Evolutionary conservation across 345 rosid genomes (phyloP).

Genomic region (Draba incana): DNA sequence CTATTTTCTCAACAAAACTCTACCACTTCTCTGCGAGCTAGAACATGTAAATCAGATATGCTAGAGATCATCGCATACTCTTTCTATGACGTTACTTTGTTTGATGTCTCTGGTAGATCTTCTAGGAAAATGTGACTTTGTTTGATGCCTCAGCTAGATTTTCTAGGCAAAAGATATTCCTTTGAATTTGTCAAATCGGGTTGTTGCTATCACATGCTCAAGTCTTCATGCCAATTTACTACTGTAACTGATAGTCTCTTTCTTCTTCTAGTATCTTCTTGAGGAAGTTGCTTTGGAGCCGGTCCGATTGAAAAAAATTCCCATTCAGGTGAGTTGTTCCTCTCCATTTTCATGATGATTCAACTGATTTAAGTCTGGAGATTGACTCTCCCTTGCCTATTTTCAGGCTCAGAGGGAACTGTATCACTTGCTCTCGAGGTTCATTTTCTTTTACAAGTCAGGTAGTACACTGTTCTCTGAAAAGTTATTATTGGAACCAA

Average conservation of each 20-base stretch:
- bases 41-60: neutral
- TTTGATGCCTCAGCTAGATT: conserved; percentile 17
- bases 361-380: conserved; percentile 7
- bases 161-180: neutral
- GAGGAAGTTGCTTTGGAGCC: conserved; percentile 84
- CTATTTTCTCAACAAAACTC: neutral
- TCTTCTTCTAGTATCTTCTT: conserved; percentile 72
- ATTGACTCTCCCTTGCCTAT: conserved; percentile 1
- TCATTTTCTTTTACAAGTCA: conserved; percentile 86
- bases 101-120: conserved; percentile 13
- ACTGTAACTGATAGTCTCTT: conserved; percentile 20
- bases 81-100: neutral
- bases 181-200: neutral
- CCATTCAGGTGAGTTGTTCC: conserved; percentile 63
- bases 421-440: conserved; percentile 80
- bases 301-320: conserved; percentile 64
- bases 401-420: conserved; percentile 89
- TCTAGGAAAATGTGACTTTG: neutral
- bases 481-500: conserved; percentile 8
- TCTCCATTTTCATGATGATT: conserved; percentile 9
- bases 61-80: conserved; percentile 8
- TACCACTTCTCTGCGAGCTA: conserved; percentile 5
- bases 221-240: conserved; percentile 1
- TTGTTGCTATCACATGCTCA: neutral
- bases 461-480: conserved; percentile 47